Base-by-base conservation (phyloP, 106 monocot genomes). In the Hemerocallis citrina region DNA sequence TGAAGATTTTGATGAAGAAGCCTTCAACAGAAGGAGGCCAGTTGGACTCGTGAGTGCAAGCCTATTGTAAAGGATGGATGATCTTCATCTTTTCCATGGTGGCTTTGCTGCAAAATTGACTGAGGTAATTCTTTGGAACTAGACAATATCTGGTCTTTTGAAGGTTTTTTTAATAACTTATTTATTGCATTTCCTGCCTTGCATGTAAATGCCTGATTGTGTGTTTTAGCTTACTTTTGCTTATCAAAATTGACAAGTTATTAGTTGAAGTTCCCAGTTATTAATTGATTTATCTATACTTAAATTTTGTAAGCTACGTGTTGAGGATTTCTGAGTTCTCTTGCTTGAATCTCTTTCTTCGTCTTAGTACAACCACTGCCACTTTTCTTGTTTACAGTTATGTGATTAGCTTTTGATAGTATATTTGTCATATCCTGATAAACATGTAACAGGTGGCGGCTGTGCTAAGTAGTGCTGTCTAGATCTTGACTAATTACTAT, bases 1-100 rank as follows among this genome's bases (percentile, higher is more conserved):
- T 72, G 74, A 82, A 62, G 74, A 79, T 74, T 85, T 82, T 59
- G 76, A 79, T 35, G 85, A 82, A 59, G 79, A 82, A 59, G 29
- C 76, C 21, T 77, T 77, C 62, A 60, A 52, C 50, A 77, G 66
- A 69, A 68, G 67, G 54, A 72, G 75, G 69, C 30, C 64, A 16
- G 57, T 75, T 36, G 75, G 66, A 15, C 49, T 89, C 29, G 34
- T 80, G 32, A 69, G 55, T 63, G 50, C 79, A 43, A 75, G 64
- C 21, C 54, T 77, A 34, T 71, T 70, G 48, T 82, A 60, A 85
- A 58, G 47, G 49, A 35, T 64, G 25, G 41, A 59, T 52, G 33
- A 45, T 40, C 37, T 55, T 16, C 55, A 15, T 34, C 45, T 6
- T 47, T 40, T 27, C 29, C 51, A 13, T 2, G 29, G 54, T 52